These are phyloP conservation scores for Clarireedia homoeocarpa DNA, from an alignment of 2,329 filamentous ascomycete species.

Conservation along the genomic window DNA sequence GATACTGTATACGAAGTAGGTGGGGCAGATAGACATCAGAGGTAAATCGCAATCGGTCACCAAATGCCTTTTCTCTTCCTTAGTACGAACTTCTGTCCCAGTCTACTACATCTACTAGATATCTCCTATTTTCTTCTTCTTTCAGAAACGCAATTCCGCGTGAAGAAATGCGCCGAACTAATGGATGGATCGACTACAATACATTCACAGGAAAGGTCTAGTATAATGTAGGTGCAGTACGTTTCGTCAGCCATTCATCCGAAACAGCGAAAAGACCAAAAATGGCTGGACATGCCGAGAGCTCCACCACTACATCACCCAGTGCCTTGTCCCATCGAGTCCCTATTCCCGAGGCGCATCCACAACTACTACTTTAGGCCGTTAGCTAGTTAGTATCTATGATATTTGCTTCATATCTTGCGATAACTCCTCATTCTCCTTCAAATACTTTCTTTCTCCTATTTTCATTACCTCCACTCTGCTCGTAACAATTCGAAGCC, in stretches of 20 bases:
- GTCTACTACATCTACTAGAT: no score
- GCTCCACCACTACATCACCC: not conserved
- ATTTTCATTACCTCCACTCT: not conserved
- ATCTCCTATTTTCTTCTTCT: no score
- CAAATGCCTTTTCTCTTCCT: not conserved
- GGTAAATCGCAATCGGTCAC: not conserved
- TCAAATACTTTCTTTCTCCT: not conserved
- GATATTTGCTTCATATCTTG: not conserved
- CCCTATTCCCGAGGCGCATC: slow-evolving; percentile 1
- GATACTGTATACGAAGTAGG: not conserved
- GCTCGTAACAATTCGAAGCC: not conserved
- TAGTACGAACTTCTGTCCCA: no score
- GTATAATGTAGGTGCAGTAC: not conserved
- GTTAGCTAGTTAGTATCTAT: not conserved
- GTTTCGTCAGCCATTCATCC: slow-evolving; percentile 10
- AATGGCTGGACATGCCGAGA: slow-evolving; percentile 3
- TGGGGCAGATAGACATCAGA: not conserved
- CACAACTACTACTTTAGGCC: not conserved
- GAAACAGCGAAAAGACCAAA: slow-evolving; percentile 2
- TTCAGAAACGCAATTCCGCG: no score
- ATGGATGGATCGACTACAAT: no score
- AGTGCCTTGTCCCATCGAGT: no score
- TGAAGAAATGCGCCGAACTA: no score
- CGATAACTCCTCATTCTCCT: not conserved
- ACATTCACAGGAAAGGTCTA: no score